These are phyloP conservation scores for Hyaloscypha hepaticicola DNA, from an alignment of 495 filamentous ascomycete genomes.

Conservation along the genomic window DNA sequence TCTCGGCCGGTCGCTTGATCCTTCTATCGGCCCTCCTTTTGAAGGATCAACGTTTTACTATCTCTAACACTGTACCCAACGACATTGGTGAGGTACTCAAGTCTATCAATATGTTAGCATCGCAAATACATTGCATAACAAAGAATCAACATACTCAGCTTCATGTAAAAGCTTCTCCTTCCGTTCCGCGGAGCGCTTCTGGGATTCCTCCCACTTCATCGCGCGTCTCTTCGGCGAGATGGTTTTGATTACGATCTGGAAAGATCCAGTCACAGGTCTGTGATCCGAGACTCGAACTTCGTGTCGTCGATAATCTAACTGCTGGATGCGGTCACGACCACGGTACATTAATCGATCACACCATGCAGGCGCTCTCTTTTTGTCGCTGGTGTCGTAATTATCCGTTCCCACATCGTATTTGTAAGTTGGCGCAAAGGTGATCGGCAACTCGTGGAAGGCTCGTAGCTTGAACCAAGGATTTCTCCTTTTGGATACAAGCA, in stretches of 20 bases:
- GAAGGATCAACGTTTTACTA: conserved; percentile 23
- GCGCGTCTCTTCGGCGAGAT: conserved; percentile 65
- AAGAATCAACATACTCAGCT: conserved; percentile 23
- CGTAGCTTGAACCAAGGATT: conserved; percentile 87
- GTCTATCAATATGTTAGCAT: conserved; percentile 21
- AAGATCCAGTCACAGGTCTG: conserved; percentile 83
- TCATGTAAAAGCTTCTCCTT: conserved; percentile 45
- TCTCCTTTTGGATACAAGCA: conserved; percentile 78
- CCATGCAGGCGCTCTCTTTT: conserved; percentile 95
- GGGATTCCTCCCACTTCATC: conserved; percentile 65
- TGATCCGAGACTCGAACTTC: conserved; percentile 91
- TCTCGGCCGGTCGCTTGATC: not conserved
- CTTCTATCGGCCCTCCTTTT: not conserved
- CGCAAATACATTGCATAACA: not conserved
- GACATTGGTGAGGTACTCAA: conserved; percentile 28
- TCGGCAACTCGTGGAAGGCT: conserved; percentile 80
- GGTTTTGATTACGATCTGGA: conserved; percentile 78
- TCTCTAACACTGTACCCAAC: conserved; percentile 23
- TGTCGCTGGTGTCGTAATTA: conserved; percentile 90
- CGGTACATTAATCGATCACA: conserved; percentile 91
- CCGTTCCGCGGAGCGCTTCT: conserved; percentile 67
- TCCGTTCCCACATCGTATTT: conserved; percentile 97
- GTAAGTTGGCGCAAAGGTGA: conserved; percentile 93
- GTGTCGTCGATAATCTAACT: conserved; percentile 83
- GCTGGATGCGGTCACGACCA: conserved; percentile 77